Evolutionary conservation across 768 basidiomycete genomes (phyloP).

Genomic region (Infundibulicybe gibba): DNA sequence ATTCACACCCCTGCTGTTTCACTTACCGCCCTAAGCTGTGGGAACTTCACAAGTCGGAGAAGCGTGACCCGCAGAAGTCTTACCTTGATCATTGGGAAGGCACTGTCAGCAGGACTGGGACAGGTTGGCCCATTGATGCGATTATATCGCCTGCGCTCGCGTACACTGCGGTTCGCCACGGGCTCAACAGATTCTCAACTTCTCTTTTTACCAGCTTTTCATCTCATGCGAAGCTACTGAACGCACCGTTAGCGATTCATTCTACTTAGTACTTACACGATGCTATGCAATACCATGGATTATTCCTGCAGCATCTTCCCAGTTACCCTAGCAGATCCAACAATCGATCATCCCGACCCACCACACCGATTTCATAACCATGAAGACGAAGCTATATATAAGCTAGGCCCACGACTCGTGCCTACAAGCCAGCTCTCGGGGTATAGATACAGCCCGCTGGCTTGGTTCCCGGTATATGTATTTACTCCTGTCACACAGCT

Average conservation of each 20-base stretch:
- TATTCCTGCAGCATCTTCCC: constrained; percentile 58
- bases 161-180: constrained; percentile 61
- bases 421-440: constrained; percentile 36
- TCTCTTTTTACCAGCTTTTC: constrained; percentile 2
- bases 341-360: constrained; percentile 42
- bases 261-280: no score
- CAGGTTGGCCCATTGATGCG: constrained; percentile 70
- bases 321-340: constrained; percentile 57
- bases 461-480: constrained; percentile 50
- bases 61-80: constrained; percentile 46
- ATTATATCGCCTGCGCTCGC: constrained; percentile 64
- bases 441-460: constrained; percentile 56
- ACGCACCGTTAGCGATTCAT: constrained; percentile 35
- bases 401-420: constrained; percentile 49
- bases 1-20: constrained; percentile 22
- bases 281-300: constrained; percentile 63
- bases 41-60: constrained; percentile 56
- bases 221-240: not conserved
- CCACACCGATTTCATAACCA: constrained; percentile 49
- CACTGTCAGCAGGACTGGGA: constrained; percentile 47
- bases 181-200: constrained; percentile 52
- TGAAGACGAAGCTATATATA: constrained; percentile 48
- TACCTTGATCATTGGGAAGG: constrained; percentile 63
- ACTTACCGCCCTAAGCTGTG: no score
- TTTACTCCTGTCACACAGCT: no score